Base-by-base conservation (phyloP, 768 basidiomycete species). In the Clathrus columnatus region DNA sequence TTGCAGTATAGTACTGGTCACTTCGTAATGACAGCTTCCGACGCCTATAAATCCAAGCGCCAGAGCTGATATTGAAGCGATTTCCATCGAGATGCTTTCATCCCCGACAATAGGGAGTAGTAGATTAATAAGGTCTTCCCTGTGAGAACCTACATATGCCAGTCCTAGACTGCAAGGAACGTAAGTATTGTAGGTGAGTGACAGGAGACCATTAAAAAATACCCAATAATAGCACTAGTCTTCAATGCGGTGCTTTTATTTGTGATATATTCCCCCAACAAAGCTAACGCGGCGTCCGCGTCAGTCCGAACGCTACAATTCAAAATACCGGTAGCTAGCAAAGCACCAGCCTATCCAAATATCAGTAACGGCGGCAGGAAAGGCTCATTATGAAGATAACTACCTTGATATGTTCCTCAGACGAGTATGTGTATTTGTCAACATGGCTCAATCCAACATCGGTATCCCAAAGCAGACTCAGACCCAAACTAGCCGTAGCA, bases 391-490 rank as follows among this genome's bases (percentile, higher is more conserved):
- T 32, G 23, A 29, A 20, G 48, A 3, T 24, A 59, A 61, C 41
- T 59, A 80, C 85, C 75, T 98, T 98, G 77, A 98, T 97, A 68
- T 92, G 78, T 67, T 99, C 96, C 62, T 99, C 96, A 1, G 88
- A 72, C 0, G 91, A 93, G 67, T 98, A 98, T 21, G 94, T 91
- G 73, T 97, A 98, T 69, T 91, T 96, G 75, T 99, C 96, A 61
- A 97, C 85, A 61, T 95, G 91, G 64, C 83, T 85, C 41, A 98
- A 76, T 62, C 96, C 96, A 55, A 88, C 79, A 56, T 98, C 96
- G 7, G 90, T 90, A 65, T 98, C 93, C 96, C 96, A 99, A 1
- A 99, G 74, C 59, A 97, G 74, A 71, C 87, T 87, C 43, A 98
- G 75, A 18, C 96, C 96, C 52, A 99, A 77, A 54, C 91, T 94